Base-by-base conservation (phyloP, 768 basidiomycete species). In the Kwoniella heveanensis region DNA sequence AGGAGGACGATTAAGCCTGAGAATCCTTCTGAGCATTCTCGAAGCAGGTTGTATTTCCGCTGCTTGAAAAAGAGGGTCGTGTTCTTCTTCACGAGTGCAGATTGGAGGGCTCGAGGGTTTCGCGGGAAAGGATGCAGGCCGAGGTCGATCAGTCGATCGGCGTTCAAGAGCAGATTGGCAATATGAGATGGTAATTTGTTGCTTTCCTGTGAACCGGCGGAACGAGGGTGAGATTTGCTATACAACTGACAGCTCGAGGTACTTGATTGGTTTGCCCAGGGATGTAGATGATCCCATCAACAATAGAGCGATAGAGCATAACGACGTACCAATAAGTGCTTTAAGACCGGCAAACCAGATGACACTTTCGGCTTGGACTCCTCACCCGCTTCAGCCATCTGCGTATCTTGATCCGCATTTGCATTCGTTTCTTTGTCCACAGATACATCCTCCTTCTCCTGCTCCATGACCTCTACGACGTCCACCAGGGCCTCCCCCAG, bases 21-120 rank as follows among this genome's bases (percentile, higher is more conserved):
- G 82, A 92, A 99, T 8, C 96, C 96, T 82, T 98, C 95, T 0
- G 93, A 93, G 72, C 96, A 91, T 82, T 99, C 96, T 37, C 96
- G 89, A 17, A 97, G 85, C 39, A 99, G 85, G 77, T 98, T 99
- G 83, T 94, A 95, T 81, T 98, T 99, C 82, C 92, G 92, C 80
- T 99, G 95, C 26, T 71, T 73, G 69, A 68, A 78, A 67, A 78
- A 77, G 17, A 73, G 59, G 22, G 74, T 67, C 0, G 79, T 77
- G 44, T 68, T 72, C 25, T 67, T 65, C 52, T 74, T 78, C 25
- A 76, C 67, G 22, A 67, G 54, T 10, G 67, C 66, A 19, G 68
- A 66, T 62, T 76, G 72, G 0, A 76, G 57, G 3, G 60, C 60
- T 26, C 54, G 27, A 12, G 74, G 72, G 36, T 64, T 60, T 25